Evolutionary conservation across 2,329 filamentous ascomycete genomes (phyloP).

Genomic region (Xylaria sp.): DNA sequence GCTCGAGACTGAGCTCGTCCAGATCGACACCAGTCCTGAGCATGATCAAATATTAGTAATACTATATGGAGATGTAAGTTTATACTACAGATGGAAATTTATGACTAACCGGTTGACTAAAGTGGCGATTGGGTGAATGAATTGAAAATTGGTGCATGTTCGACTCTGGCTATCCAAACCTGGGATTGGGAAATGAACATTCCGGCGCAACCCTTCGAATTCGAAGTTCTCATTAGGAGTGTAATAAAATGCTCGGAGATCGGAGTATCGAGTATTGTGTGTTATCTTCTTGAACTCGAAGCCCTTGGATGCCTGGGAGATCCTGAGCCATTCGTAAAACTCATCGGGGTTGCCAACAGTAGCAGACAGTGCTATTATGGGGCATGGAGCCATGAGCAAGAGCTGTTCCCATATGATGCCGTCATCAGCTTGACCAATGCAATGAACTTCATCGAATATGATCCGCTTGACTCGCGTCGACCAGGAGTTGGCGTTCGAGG

Average conservation of each 20-base stretch:
- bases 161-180: constrained; percentile 60
- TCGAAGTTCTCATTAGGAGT: constrained; percentile 58
- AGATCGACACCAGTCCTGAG: constrained; percentile 68
- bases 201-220: constrained; percentile 64
- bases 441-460: constrained; percentile 86
- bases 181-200: constrained; percentile 55
- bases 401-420: constrained; percentile 84
- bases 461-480: constrained; percentile 75
- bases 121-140: constrained; percentile 74
- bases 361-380: constrained; percentile 81
- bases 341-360: constrained; percentile 80
- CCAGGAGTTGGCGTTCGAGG: constrained; percentile 73
- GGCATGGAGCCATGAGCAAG: constrained; percentile 77
- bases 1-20: constrained; percentile 75
- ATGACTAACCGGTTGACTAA: constrained; percentile 64
- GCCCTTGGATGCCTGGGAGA: constrained; percentile 71
- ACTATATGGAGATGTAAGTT: neutral
- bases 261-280: constrained; percentile 77
- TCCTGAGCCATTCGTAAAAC: constrained; percentile 75
- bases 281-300: constrained; percentile 74
- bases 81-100: neutral
- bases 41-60: constrained; percentile 3
- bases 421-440: constrained; percentile 80
- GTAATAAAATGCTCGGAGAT: constrained; percentile 80
- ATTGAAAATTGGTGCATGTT: constrained; percentile 60